phyloP scores from a whole-genome alignment of 495 filamentous ascomycete species.

The Evansstolkia leycettana region DNA sequence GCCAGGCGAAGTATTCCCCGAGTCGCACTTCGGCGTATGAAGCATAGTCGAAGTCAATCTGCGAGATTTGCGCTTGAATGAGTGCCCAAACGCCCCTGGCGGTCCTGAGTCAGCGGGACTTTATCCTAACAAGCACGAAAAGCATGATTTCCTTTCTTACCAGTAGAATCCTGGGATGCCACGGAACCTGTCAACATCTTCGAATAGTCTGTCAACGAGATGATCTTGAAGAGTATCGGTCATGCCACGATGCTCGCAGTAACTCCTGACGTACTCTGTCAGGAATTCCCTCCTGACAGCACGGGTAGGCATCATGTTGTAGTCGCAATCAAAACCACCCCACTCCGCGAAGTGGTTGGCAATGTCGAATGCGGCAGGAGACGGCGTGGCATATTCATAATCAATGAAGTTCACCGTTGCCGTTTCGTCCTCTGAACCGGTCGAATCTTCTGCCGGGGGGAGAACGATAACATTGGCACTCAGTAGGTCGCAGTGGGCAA shows the following conservation, averaged over 20 bases:
- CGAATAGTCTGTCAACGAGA: conserved; percentile 52
- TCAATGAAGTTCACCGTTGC: conserved; percentile 80
- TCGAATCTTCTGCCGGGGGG: conserved; percentile 29
- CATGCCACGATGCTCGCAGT: conserved; percentile 24
- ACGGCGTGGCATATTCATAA: conserved; percentile 92
- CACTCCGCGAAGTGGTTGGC: conserved; percentile 99
- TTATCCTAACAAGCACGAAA: neutral
- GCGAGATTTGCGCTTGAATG: conserved; percentile 88
- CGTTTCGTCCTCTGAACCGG: conserved; percentile 17
- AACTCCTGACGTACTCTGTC: conserved; percentile 57
- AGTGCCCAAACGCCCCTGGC: conserved; percentile 90
- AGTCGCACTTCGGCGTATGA: conserved; percentile 78
- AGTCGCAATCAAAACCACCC: conserved; percentile 95
- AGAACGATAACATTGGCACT: conserved; percentile 88
- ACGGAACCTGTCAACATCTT: conserved; percentile 77
- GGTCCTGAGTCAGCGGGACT: neutral
- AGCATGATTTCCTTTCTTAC: conserved; percentile 13
- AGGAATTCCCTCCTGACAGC: conserved; percentile 72
- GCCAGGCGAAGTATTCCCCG: conserved; percentile 95
- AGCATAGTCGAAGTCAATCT: conserved; percentile 96
- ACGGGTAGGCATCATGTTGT: conserved; percentile 65
- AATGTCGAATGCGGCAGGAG: conserved; percentile 93
- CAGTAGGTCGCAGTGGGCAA: conserved; percentile 90
- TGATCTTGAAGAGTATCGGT: conserved; percentile 39
- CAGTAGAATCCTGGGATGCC: conserved; percentile 85